Base-by-base conservation (phyloP, 495 filamentous ascomycete genomes). In the Lasiosphaeria ovina region DNA sequence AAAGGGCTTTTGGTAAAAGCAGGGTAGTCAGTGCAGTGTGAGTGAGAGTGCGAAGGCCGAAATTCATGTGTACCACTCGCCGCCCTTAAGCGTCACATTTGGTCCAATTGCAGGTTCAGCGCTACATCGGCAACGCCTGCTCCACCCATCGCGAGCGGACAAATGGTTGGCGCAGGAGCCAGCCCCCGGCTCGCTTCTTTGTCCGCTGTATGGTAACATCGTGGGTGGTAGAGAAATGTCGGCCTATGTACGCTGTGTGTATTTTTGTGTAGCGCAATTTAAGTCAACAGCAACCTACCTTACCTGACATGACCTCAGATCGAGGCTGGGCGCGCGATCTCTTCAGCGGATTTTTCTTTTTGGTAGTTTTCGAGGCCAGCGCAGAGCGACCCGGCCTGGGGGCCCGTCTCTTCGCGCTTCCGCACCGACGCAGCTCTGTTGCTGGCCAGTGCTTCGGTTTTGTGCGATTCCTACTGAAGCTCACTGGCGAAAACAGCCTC, bases 381-480 rank as follows among this genome's bases (percentile, higher is more conserved):
- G 44, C 35, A 49, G 45, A 45, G 52, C 33, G 56, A 36, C 14
- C 16, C 38, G 17, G 31, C 34, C 36, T 62, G 12, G 7, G 36
- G 24, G 24, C 24, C 57, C 50, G 51, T 55, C 45, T 58, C 51
- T 11, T 51, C 61, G 57, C 62, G 36, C 54, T 55, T 55, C 54
- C 36, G 16, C 55, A 57, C 31, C 55, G 10, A 24, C 36, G 44
- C 55, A 57, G 33, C 55, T 47, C 57, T 24, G 35, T 31, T 60
- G 58, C 57, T 64, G 62, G 49, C 62, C 62, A 64, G 62, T 64
- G 58, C 62, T 60, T 60, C 51, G 12, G 17, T 24, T 17, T 6
- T 45, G 32, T 38, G 32, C 24, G 47, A 45, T 48, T 16, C 16
- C 45, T 33, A 42, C 10, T 56, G 62, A 55, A 38, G 56, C 57